These are phyloP conservation scores for Eucalyptus erythrocorys DNA, from an alignment of 345 rosid species.

Conservation along the genomic window DNA sequence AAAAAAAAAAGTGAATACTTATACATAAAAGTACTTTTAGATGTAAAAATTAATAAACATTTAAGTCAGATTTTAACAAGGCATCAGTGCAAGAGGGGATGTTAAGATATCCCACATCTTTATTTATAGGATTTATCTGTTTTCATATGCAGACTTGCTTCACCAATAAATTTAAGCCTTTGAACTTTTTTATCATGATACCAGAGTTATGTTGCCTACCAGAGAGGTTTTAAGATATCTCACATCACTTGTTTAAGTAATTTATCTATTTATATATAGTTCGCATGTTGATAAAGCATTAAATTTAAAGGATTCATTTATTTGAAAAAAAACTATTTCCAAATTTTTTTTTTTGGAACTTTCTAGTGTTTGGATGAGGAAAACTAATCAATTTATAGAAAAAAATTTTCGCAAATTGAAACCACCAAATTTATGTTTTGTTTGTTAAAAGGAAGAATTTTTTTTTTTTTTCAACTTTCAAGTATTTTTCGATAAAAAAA, in stretches of 20 bases:
- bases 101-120: neutral
- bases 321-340: no score
- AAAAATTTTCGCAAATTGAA: no score
- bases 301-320: no score
- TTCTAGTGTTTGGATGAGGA: no score
- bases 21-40: neutral
- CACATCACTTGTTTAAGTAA: neutral
- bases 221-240: neutral
- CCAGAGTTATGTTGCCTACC: accelerated
- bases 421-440: no score
- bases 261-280: neutral
- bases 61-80: neutral
- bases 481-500: no score
- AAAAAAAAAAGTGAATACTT: neutral
- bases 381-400: no score
- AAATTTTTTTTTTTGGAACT: no score
- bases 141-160: no score
- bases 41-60: neutral
- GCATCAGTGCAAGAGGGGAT: neutral
- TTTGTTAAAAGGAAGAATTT: no score
- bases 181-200: neutral
- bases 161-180: neutral
- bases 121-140: neutral
- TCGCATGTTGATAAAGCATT: no score
- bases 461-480: no score